Evolutionary conservation across 1,139 yeast species (phyloP).

Genomic region (Yamadazyma membranifaciens): DNA sequence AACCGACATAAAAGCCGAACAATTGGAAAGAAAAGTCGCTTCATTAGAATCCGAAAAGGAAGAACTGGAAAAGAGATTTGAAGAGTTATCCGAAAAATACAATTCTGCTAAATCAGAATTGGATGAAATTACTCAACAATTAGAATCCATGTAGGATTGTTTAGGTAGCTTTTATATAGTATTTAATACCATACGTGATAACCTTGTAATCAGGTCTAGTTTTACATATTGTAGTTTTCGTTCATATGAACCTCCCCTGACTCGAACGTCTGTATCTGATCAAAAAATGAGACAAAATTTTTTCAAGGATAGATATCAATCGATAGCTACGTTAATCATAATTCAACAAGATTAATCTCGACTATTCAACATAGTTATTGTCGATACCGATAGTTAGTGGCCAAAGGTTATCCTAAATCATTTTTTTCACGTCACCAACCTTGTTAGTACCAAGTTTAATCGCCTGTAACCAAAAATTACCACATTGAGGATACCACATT

Average conservation of each 20-base stretch:
- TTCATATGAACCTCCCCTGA: too few relatives aligned
- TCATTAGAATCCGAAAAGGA: constrained; percentile 92
- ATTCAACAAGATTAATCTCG: constrained; percentile 58
- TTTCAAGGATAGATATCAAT: too few relatives aligned
- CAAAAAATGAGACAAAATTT: too few relatives aligned
- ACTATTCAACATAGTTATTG: constrained; percentile 74
- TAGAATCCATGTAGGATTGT: constrained; percentile 68
- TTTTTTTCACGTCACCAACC: too few relatives aligned
- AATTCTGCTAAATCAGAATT: constrained; percentile 83
- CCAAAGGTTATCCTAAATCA: too few relatives aligned
- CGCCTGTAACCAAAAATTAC: constrained; percentile 27
- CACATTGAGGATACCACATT: constrained; percentile 41
- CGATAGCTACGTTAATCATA: too few relatives aligned
- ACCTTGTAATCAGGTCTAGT: too few relatives aligned
- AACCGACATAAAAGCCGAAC: constrained; percentile 95
- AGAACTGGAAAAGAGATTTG: constrained; percentile 87
- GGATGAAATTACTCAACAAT: constrained; percentile 91
- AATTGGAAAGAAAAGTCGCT: constrained; percentile 90
- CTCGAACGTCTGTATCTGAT: too few relatives aligned
- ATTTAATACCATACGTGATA: too few relatives aligned
- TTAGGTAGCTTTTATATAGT: not conserved
- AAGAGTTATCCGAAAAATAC: constrained; percentile 82
- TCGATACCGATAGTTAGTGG: too few relatives aligned
- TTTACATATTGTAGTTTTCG: too few relatives aligned
- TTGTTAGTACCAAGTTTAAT: constrained; percentile 29